Conservation (phyloP, 176 grass and related monocot genomes). For the Eragrostis nindensis region DNA sequence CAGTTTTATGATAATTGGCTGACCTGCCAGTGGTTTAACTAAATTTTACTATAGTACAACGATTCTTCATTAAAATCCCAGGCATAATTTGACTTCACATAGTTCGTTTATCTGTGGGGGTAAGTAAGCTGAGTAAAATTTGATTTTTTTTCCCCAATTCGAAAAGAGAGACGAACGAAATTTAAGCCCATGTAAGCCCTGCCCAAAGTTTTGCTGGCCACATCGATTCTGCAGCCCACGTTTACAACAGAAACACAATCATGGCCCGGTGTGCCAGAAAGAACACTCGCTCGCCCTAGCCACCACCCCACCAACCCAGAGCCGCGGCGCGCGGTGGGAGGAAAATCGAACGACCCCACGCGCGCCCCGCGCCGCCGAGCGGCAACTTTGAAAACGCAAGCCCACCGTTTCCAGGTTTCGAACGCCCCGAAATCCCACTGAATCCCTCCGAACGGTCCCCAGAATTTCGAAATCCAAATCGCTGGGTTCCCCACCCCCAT, state of each 20-base stretch:
- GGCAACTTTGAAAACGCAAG: not conserved
- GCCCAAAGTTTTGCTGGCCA: not conserved
- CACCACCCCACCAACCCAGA: too few relatives aligned
- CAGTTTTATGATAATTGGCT: too few relatives aligned
- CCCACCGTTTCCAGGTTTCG: not conserved
- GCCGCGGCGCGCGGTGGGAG: not conserved
- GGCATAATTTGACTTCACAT: too few relatives aligned
- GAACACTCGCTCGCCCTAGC: not conserved
- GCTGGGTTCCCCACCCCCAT: not conserved
- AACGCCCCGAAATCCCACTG: not conserved
- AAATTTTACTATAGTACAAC: too few relatives aligned
- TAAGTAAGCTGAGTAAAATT: too few relatives aligned
- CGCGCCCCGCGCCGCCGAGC: slow-evolving; percentile 13
- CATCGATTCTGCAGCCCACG: not conserved
- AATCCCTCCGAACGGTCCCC: not conserved
- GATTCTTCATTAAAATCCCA: too few relatives aligned
- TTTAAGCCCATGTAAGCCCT: not conserved
- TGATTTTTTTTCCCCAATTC: too few relatives aligned
- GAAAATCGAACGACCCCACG: slow-evolving; percentile 11
- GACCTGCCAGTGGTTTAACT: too few relatives aligned
- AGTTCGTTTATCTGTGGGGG: too few relatives aligned
- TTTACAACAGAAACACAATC: too few relatives aligned
- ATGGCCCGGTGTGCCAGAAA: not conserved
- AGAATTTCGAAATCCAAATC: slow-evolving; percentile 43
- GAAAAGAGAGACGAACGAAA: not conserved